phyloP scores from a whole-genome alignment of 1,139 yeast species.

The Nematodospora anomalae region DNA sequence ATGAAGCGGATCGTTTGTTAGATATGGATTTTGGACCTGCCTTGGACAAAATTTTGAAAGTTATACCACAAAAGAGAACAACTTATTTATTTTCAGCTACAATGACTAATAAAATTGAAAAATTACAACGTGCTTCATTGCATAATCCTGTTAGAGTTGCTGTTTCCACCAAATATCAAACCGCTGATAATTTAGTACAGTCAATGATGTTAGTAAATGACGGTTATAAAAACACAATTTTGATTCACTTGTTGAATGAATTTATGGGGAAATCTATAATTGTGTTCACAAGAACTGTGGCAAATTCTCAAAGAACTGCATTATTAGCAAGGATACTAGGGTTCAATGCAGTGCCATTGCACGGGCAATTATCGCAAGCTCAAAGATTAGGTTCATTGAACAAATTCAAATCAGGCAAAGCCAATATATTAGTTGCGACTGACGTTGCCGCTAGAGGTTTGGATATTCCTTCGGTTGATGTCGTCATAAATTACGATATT shows the following conservation, averaged over 20 bases:
- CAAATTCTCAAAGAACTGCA: conserved; percentile 90
- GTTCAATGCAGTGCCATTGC: conserved; percentile 87
- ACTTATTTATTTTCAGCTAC: conserved; percentile 95
- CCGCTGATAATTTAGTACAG: conserved; percentile 90
- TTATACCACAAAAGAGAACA: conserved; percentile 82
- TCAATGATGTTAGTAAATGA: conserved; percentile 89
- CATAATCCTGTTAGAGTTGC: conserved; percentile 88
- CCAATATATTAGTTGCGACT: conserved; percentile 86
- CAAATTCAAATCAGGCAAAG: conserved; percentile 83
- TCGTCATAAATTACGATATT: conserved; percentile 89
- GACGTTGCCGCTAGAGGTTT: conserved; percentile 98
- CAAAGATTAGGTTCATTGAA: conserved; percentile 92
- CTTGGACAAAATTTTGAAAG: conserved; percentile 77
- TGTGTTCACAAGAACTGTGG: conserved; percentile 91
- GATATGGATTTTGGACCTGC: conserved; percentile 98
- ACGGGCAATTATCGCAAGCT: conserved; percentile 90
- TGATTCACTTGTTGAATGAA: conserved; percentile 81
- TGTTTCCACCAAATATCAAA: conserved; percentile 83
- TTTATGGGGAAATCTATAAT: conserved; percentile 83
- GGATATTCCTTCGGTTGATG: conserved; percentile 93
- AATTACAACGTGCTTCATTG: conserved; percentile 89
- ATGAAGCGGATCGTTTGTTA: conserved; percentile 92
- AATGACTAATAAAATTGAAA: conserved; percentile 92
- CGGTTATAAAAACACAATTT: conserved; percentile 85
- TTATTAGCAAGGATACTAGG: conserved; percentile 78